Evolutionary conservation across 2,329 filamentous ascomycete species (phyloP), one percentile per base, ranked within the genome.

Genomic region (Dryadomyces quercivorus): DNA sequence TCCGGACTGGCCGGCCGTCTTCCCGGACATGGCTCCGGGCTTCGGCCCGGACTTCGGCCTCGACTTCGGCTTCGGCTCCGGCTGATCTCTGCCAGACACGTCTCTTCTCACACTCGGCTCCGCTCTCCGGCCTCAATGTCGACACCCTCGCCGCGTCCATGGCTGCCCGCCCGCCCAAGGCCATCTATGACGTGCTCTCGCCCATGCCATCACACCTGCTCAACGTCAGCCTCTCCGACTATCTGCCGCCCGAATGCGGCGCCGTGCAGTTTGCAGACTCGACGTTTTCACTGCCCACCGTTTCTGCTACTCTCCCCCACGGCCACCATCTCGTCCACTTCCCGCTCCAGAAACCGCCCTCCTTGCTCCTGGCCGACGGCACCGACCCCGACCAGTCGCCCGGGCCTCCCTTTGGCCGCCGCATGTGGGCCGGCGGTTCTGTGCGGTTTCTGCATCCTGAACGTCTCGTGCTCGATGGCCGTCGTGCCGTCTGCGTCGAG

Each of bases 271-370:
- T 57, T 34, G n/a, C 42, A 10, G 53, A 50, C 42, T 43, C 49
- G 38, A 51, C 57, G 34, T 5, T 16, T 3, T 50, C 50, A 26
- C 50, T 52, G 15, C 15, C 49, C 26, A 13, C 52, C 2, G 2
- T 34, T 2, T 26, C 48, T n/a, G 12, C 36, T 13, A 12, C 40
- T 13, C 69, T 85, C 7, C 82, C 84, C 0, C 75, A 79, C 34
- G 86, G 85, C 40, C 84, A 94, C 66, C 90, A 96, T 67, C 75
- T 95, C 40, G 81, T 92, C 59, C 94, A 94, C 72, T 96, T 95
- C 70, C 88, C 90, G 56, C 78, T 86, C 12, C 78, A 82, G 58
- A 72, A 85, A 18, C 73, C 78, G 1, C 71, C 80, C 15, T 78
- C 76, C 8, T 61, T 73, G 38, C 78, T 97, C 46, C 76, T 89